A percentile compares a stretch with the other conserved stretches of the same genome.
Conservation (phyloP, 164 flowering plant species). For the Pachysandra terminalis region DNA sequence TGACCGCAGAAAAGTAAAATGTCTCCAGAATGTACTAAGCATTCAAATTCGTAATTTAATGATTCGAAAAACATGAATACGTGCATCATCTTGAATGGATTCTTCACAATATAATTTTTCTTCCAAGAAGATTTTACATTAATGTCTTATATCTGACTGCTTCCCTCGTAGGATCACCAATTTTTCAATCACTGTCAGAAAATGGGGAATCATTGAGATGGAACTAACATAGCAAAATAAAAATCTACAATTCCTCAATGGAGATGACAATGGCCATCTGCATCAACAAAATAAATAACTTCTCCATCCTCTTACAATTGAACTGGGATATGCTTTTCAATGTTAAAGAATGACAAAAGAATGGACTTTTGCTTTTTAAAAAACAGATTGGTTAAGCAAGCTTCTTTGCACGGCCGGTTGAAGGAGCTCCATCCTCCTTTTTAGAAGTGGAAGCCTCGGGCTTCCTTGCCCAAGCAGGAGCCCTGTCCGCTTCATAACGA, state of each 20-base stretch:
- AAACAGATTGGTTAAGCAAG: slow-evolving; percentile 47
- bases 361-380: not conserved
- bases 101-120: too few relatives aligned
- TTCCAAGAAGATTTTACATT: too few relatives aligned
- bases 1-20: not conserved
- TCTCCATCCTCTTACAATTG: not conserved
- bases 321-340: not conserved
- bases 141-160: too few relatives aligned
- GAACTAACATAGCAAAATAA: not conserved
- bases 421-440: slow-evolving; percentile 65
- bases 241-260: not conserved
- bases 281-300: not conserved
- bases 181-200: too few relatives aligned
- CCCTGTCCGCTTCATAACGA: slow-evolving; percentile 92
- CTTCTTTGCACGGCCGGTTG: slow-evolving; percentile 90
- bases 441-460: slow-evolving; percentile 77
- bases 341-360: slow-evolving; percentile 44
- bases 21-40: not conserved
- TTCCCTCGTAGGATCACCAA: too few relatives aligned
- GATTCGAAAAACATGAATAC: too few relatives aligned
- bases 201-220: too few relatives aligned
- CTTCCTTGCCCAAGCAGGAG: slow-evolving; percentile 99
- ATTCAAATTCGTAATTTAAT: too few relatives aligned
- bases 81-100: too few relatives aligned
- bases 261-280: not conserved